phyloP scores from a whole-genome alignment of 192 early-diverging fungal species.

The Coemansia sp. region DNA sequence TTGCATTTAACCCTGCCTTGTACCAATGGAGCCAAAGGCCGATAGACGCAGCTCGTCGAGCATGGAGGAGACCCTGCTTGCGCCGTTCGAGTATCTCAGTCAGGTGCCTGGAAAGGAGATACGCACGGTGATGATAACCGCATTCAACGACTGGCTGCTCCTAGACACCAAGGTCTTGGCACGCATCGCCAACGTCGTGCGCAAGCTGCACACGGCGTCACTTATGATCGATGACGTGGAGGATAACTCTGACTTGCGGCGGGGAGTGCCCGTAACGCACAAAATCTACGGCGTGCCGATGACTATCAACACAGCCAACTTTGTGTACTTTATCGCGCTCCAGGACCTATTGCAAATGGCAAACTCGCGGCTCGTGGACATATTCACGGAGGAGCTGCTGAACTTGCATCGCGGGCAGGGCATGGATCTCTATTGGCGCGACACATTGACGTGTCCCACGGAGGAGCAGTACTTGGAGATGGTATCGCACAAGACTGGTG shows the following conservation, averaged over 20 bases:
- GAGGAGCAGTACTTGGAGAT: constrained; percentile 93
- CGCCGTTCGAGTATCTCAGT: constrained; percentile 87
- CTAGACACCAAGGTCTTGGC: constrained; percentile 66
- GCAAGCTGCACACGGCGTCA: constrained; percentile 94
- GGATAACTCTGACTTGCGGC: constrained; percentile 83
- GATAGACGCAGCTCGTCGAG: constrained; percentile 13
- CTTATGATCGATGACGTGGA: constrained; percentile 97
- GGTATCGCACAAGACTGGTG: constrained; percentile 97
- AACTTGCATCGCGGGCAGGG: constrained; percentile 95
- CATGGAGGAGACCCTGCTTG: constrained; percentile 69
- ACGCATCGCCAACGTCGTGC: constrained; percentile 76
- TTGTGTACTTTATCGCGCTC: constrained; percentile 93
- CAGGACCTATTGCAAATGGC: constrained; percentile 66
- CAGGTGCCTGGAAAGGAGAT: constrained; percentile 92
- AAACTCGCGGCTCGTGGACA: constrained; percentile 67
- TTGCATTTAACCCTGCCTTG: background rate
- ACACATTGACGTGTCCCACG: constrained; percentile 83
- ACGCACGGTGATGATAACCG: constrained; percentile 84
- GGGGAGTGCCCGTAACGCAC: constrained; percentile 92
- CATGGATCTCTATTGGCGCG: constrained; percentile 96
- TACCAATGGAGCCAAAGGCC: constrained; percentile 7
- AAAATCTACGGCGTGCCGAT: constrained; percentile 90
- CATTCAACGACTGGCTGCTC: constrained; percentile 87
- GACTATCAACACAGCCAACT: constrained; percentile 97
- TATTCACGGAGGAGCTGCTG: constrained; percentile 91